Percentiles rank a stretch among this genome's conserved stretches.
These are phyloP conservation scores for Citrus inodora DNA, from an alignment of 345 rosid genomes.

Conservation along the genomic window DNA sequence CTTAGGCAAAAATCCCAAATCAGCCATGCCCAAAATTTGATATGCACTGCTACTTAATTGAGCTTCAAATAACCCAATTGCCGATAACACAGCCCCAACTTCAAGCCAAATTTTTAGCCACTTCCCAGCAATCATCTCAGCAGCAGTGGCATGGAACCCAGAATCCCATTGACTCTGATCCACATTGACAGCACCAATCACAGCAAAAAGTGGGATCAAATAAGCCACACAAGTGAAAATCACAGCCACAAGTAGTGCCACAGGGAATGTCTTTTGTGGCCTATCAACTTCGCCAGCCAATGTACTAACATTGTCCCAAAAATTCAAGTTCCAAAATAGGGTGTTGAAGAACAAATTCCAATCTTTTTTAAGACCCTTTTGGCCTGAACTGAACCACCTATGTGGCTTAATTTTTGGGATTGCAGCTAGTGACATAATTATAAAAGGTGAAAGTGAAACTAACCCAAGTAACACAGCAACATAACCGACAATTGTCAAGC, in stretches of 20 bases:
- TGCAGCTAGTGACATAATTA: constrained; percentile 38
- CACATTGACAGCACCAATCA: constrained; percentile 55
- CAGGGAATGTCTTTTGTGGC: constrained; percentile 50
- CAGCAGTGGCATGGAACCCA: constrained; percentile 55
- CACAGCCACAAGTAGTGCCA: constrained; percentile 47
- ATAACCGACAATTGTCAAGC: constrained; percentile 52
- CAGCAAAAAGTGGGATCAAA: constrained; percentile 58
- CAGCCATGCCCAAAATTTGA: constrained; percentile 63
- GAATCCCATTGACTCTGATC: constrained; percentile 61
- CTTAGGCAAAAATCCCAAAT: constrained; percentile 43
- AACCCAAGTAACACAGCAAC: constrained; percentile 45
- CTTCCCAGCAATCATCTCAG: constrained; percentile 66
- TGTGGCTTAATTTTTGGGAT: constrained; percentile 49
- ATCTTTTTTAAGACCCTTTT: constrained; percentile 48
- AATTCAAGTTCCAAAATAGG: constrained; percentile 73
- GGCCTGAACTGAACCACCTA: constrained; percentile 59
- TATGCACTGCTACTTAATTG: constrained; percentile 73
- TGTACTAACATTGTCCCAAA: constrained; percentile 66
- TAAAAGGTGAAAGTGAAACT: constrained; percentile 53
- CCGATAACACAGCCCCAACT: constrained; percentile 65
- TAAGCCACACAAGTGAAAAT: constrained; percentile 51
- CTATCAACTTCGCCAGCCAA: constrained; percentile 60
- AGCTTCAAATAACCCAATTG: constrained; percentile 76
- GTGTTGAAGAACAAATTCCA: constrained; percentile 69
- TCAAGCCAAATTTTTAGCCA: constrained; percentile 75